Conservation (phyloP, 805 yeast genomes). For the Saturnispora quitensis region DNA sequence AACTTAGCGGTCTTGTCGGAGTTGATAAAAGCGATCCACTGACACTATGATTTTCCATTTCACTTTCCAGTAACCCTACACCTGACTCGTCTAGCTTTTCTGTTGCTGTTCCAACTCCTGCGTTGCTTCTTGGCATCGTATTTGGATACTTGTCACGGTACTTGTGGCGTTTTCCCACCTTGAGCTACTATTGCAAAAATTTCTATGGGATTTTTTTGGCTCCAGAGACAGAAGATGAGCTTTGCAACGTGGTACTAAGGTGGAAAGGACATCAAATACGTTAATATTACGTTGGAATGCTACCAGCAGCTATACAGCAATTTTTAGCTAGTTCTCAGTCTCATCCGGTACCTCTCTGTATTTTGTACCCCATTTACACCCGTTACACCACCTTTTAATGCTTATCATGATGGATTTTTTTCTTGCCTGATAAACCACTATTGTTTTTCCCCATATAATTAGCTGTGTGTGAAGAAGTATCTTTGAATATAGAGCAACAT, state of each 20-base stretch:
- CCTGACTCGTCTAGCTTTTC: neutral
- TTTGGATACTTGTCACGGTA: neutral
- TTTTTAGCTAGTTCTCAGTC: neutral
- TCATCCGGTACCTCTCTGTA: too few relatives aligned
- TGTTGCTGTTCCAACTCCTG: constrained; percentile 14
- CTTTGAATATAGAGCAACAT: neutral
- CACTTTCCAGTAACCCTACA: neutral
- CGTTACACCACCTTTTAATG: neutral
- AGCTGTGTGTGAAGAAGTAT: neutral
- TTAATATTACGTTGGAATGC: neutral
- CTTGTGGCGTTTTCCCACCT: neutral
- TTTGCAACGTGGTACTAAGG: neutral
- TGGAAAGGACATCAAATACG: neutral
- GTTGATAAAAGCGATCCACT: constrained; percentile 17
- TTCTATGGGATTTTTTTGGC: neutral
- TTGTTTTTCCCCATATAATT: constrained; percentile 10
- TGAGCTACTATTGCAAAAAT: neutral
- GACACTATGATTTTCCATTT: neutral
- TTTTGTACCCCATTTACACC: neutral
- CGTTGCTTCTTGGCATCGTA: constrained; percentile 17
- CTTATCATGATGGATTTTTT: neutral
- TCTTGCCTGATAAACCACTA: constrained; percentile 1
- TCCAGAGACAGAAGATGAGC: neutral
- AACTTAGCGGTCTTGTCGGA: constrained; percentile 16
- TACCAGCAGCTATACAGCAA: neutral